Evolutionary conservation across 768 basidiomycete genomes (phyloP), one percentile per base, ranked within the genome.

Genomic region (Sarcodon aspratus): DNA sequence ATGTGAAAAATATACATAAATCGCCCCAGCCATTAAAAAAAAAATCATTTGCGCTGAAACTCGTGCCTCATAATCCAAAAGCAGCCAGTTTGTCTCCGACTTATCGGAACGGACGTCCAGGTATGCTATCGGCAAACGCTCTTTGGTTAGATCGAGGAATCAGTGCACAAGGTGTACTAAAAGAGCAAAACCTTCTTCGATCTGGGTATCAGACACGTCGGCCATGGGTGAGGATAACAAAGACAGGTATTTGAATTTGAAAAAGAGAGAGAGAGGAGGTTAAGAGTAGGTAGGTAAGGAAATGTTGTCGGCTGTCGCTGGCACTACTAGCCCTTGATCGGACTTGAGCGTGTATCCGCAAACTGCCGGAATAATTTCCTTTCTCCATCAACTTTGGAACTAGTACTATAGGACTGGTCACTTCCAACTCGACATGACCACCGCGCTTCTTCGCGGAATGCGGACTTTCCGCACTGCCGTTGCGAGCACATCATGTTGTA

Each of bases 41-140:
- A 15, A 48, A 27, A 27, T 27, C 21, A 27, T 27, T 27, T 27
- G 21, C 21, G 21, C 5, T 33, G 11, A 17, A 31, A 35, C 3
- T 10, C 72, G 60, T 55, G 80, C 82, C 71, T 85, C 83, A 64
- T 97, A 98, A 63, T 95, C 88, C 50, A 96, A 67, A 49, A 97
- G 71, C 42, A 94, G 61, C 92, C 92, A 97, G 63, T 87, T 96
- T 33, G 80, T 86, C 32, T 88, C 85, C 36, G 81, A 73, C 61
- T 92, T 92, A 73, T 89, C 82, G 53, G 72, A 74, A 55, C 93
- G 82, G 48, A 96, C 84, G 56, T 92, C 86, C 63, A 78, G 71
- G 73, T 96, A 95, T 33, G 91, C 94, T 90, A 62, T 36, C 32
- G 13, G 42, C 33, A 34, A 36, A 6, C 27, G 48, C 49, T 44